Base-by-base conservation (phyloP, 2,329 filamentous ascomycete species). In the Trichoderma sp. region DNA sequence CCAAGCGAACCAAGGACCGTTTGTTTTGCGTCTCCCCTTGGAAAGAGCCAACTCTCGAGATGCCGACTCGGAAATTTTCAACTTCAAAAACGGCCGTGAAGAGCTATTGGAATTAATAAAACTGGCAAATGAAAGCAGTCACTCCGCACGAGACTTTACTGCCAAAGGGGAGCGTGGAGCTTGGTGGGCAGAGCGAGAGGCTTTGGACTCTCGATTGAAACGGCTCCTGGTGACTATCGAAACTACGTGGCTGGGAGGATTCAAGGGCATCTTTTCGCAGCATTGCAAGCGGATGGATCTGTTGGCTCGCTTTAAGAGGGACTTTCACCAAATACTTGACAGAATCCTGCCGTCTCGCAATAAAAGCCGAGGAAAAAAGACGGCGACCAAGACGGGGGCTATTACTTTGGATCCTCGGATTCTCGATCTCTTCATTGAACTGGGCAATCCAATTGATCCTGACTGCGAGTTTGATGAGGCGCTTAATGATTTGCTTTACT, bases 231-330 rank as follows among this genome's bases (percentile, higher is more conserved):
- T 89, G 66, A 96, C 93, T 70, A 91, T 99, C 49, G 95, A 99
- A 79, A 91, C 92, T 70, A 90, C 96, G 26, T 99, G 96, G 96
- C 87, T 99, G 5, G 94, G 95, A 59, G 96, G 96, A 0, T 99
- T 99, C 84, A 91, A 90, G 68, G 94, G 95, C 18, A 90, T 99
- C n/a, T 95, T 99, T 76, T 94, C 93, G 1, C 91, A 92, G 66
- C 87, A 91, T 65, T 79, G 83, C 59, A 85, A 86, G 46, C 85
- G 90, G 24, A 81, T 87, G 1, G 85, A 89, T 30, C 82, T 92
- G 13, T 81, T 98, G 37, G 86, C 87, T 5, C 87, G 87, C 34
- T 98, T 99, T 77, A 89, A 93, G 39, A 89, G 87, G 76, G 88
- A 87, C 5, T 94, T 99, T 72, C 87, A 94, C 66, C 87, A 87